Evolutionary conservation across 2,329 filamentous ascomycete species (phyloP).

Genomic region (Tolypocladium cylindrosporum): DNA sequence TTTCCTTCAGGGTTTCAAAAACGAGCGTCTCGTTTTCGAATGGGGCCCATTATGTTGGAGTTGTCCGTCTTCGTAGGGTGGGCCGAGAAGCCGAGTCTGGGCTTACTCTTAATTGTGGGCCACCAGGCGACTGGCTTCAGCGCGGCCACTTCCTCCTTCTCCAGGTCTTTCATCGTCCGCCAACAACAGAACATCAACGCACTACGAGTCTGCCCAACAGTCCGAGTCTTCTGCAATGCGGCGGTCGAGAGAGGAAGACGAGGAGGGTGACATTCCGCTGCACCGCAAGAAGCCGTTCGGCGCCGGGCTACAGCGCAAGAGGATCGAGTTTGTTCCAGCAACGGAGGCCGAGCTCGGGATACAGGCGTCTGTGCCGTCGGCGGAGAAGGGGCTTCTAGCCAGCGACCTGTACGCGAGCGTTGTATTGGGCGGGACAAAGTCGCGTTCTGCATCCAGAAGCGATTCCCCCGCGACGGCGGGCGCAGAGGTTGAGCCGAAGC

Average conservation of each 20-base stretch:
- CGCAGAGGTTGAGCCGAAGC: background rate
- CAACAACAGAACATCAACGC: background rate
- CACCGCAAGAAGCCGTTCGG: slow-evolving; percentile 46
- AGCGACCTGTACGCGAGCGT: slow-evolving; percentile 58
- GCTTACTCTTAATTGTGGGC: too few relatives aligned
- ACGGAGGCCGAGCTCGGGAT: slow-evolving; percentile 25
- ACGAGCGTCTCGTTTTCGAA: too few relatives aligned
- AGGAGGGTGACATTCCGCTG: slow-evolving; percentile 33
- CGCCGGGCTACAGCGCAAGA: slow-evolving; percentile 42
- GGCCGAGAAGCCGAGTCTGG: too few relatives aligned
- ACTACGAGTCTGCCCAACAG: background rate
- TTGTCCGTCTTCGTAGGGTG: too few relatives aligned
- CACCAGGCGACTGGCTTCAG: background rate
- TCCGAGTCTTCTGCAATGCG: background rate
- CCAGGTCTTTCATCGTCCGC: slow-evolving; percentile 8
- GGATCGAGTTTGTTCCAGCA: slow-evolving; percentile 48
- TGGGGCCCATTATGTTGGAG: too few relatives aligned
- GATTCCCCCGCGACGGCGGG: background rate
- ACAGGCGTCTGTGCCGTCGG: slow-evolving; percentile 11
- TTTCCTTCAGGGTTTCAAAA: too few relatives aligned
- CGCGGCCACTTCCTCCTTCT: background rate
- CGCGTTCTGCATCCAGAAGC: slow-evolving; percentile 7
- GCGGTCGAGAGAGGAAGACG: slow-evolving; percentile 9
- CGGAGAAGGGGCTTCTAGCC: slow-evolving; percentile 20
- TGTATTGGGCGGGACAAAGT: slow-evolving; percentile 40